Conservation (phyloP, 2,329 filamentous ascomycete species). For the Aspergillus sp. region DNA sequence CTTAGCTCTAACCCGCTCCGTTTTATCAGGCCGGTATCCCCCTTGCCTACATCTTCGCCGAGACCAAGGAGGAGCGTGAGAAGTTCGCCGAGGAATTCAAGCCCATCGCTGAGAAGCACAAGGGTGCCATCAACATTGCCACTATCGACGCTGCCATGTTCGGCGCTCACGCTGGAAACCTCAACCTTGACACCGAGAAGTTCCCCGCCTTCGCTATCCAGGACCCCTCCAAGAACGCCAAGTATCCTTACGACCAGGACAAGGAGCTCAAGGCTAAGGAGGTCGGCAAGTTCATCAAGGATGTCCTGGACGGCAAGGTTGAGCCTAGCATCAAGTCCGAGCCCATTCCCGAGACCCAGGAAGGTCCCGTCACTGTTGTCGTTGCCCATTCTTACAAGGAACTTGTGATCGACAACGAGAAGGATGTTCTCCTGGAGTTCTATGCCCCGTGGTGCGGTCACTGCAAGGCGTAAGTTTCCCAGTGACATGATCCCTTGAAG, state of each 20-base stretch:
- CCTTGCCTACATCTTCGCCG: slow-evolving; percentile 95
- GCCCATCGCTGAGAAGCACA: slow-evolving; percentile 84
- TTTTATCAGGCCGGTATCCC: slow-evolving; percentile 69
- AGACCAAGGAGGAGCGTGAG: slow-evolving; percentile 84
- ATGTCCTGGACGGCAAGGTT: slow-evolving; percentile 82
- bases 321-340: slow-evolving; percentile 98
- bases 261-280: slow-evolving; percentile 71
- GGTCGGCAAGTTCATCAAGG: slow-evolving; percentile 79
- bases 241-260: slow-evolving; percentile 89
- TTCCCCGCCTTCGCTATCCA: slow-evolving; percentile 99
- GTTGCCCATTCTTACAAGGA: slow-evolving; percentile 94
- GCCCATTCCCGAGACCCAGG: slow-evolving; percentile 89
- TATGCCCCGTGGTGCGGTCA: slow-evolving; percentile 84
- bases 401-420: slow-evolving; percentile 85
- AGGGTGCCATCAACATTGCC: slow-evolving; percentile 94
- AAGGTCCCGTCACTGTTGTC: slow-evolving; percentile 80
- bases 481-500: background rate
- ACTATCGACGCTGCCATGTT: slow-evolving; percentile 94
- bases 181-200: slow-evolving; percentile 92
- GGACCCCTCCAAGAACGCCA: slow-evolving; percentile 90
- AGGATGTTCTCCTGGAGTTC: slow-evolving; percentile 97
- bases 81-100: slow-evolving; percentile 74
- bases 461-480: slow-evolving; percentile 58
- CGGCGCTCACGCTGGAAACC: slow-evolving; percentile 90
- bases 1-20: slow-evolving; percentile 6